phyloP scores from a whole-genome alignment of 768 basidiomycete species.

The Auricularia sp. region DNA sequence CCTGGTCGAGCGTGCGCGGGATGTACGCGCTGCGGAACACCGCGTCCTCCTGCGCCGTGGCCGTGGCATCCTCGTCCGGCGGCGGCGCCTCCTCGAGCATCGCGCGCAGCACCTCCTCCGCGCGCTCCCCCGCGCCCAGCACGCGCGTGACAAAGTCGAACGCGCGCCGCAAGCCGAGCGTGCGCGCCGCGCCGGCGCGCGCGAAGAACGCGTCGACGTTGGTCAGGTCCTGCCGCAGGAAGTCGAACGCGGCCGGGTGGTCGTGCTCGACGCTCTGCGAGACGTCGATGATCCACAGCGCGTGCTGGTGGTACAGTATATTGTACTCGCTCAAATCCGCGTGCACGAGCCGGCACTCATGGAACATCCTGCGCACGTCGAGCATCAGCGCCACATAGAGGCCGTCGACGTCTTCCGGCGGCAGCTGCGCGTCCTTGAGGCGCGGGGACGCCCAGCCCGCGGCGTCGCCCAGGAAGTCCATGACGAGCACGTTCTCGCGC shows the following conservation, averaged over 20 bases:
- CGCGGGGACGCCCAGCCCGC: constrained; percentile 90
- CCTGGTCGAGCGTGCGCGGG: constrained; percentile 82
- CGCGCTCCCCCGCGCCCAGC: constrained; percentile 21
- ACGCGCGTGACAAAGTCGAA: constrained; percentile 84
- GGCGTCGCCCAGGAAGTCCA: constrained; percentile 79
- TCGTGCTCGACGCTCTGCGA: constrained; percentile 98
- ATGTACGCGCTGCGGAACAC: constrained; percentile 90
- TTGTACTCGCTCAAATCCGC: constrained; percentile 99
- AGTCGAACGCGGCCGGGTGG: constrained; percentile 93
- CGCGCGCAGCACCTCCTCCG: constrained; percentile 12
- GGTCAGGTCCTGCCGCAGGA: constrained; percentile 81
- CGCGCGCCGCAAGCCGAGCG: constrained; percentile 67
- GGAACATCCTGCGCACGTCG: constrained; percentile 74
- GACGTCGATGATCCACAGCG: constrained; percentile 92
- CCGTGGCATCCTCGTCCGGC: constrained; percentile 13
- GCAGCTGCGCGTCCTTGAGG: constrained; percentile 75
- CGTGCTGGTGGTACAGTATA: constrained; percentile 72
- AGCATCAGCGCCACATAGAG: constrained; percentile 77
- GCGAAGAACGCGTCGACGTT: constrained; percentile 92
- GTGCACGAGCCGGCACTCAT: constrained; percentile 87
- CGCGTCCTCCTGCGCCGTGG: constrained; percentile 56
- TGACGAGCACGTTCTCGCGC: constrained; percentile 91
- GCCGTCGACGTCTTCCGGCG: constrained; percentile 35
- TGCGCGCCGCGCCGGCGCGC: constrained; percentile 50
- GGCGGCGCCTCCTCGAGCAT: not conserved